phyloP scores from a whole-genome alignment of 164 flowering plant genomes.

The Kingdonia uniflora region DNA sequence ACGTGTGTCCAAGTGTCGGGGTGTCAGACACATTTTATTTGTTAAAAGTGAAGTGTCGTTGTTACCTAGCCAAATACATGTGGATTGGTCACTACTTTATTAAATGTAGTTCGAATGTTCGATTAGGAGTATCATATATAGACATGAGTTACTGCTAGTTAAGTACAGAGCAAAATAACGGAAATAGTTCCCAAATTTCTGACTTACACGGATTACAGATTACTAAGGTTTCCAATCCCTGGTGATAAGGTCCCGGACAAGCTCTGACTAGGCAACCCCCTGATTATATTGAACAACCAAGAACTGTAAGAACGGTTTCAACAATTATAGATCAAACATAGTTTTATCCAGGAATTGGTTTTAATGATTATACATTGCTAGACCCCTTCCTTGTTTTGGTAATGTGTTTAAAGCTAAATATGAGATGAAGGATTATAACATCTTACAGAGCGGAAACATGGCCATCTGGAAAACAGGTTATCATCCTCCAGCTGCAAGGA shows the following conservation, averaged over 20 bases:
- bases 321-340: background rate
- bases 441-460: slow-evolving; percentile 81
- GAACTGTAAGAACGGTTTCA: background rate
- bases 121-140: no score
- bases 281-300: slow-evolving; percentile 16
- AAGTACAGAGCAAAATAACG: no score
- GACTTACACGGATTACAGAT: slow-evolving; percentile 84
- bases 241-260: slow-evolving; percentile 79
- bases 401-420: background rate
- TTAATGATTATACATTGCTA: background rate
- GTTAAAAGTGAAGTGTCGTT: no score
- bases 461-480: slow-evolving; percentile 76
- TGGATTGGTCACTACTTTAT: no score
- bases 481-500: slow-evolving; percentile 99
- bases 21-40: no score
- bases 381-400: no score
- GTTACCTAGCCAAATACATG: no score
- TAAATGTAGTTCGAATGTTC: no score
- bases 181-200: background rate
- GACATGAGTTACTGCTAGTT: no score
- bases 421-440: background rate
- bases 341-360: slow-evolving; percentile 3
- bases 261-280: slow-evolving; percentile 82
- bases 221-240: slow-evolving; percentile 66
- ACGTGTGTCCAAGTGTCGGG: no score